Percentiles rank a stretch among this genome's conserved stretches.
Conservation (phyloP, 495 filamentous ascomycete genomes). For the Neurospora sp. region DNA sequence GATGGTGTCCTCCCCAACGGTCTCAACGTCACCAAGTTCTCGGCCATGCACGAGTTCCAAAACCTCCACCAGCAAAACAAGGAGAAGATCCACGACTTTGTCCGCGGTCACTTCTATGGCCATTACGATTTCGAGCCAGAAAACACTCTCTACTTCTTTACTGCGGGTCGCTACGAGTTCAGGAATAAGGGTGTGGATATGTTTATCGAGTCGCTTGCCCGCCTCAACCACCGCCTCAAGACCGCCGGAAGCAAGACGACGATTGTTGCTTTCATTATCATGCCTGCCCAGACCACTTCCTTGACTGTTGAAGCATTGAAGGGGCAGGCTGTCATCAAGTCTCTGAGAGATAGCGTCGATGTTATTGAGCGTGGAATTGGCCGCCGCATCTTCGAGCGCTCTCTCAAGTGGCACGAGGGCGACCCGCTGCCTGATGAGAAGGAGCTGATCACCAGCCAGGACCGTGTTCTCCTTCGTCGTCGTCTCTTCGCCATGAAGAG, state of each 20-base stretch:
- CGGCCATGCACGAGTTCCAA: constrained; percentile 97
- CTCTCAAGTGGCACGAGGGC: constrained; percentile 88
- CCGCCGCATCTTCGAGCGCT: constrained; percentile 86
- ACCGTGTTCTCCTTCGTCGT: constrained; percentile 85
- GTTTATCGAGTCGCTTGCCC: constrained; percentile 94
- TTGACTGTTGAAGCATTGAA: constrained; percentile 93
- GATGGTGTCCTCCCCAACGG: constrained; percentile 95
- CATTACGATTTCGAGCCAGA: constrained; percentile 95
- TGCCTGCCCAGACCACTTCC: constrained; percentile 96
- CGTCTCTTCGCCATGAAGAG: constrained; percentile 95
- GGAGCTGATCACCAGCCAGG: constrained; percentile 81
- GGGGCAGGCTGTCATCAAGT: constrained; percentile 95
- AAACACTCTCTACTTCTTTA: constrained; percentile 98
- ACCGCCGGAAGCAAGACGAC: constrained; percentile 76
- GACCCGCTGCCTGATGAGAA: constrained; percentile 89
- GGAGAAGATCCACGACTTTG: constrained; percentile 96
- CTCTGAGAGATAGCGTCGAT: constrained; percentile 80
- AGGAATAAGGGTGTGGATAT: constrained; percentile 98
- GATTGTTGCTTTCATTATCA: constrained; percentile 97
- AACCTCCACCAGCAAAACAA: constrained; percentile 94
- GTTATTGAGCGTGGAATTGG: constrained; percentile 85
- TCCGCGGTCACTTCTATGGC: constrained; percentile 96
- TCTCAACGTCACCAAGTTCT: constrained; percentile 97
- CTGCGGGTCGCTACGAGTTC: constrained; percentile 92
- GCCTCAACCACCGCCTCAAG: constrained; percentile 90